Base-by-base conservation (phyloP, 306 rosid genomes). In the Sechiopsis laciniata region DNA sequence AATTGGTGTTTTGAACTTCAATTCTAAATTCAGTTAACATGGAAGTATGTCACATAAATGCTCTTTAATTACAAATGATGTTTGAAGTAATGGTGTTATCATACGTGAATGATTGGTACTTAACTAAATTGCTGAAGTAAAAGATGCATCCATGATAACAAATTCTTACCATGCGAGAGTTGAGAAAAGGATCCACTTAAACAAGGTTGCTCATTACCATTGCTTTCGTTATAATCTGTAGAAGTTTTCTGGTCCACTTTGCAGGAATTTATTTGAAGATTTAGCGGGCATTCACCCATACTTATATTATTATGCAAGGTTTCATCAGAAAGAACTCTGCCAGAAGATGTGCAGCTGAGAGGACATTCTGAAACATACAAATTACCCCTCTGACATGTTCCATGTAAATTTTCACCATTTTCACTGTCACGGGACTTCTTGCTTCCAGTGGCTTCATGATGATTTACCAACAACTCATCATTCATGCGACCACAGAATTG, bases 211-310 rank as follows among this genome's bases (percentile, higher is more conserved):
- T 52, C 26, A 52, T 55, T 15, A 22, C 24, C 37, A 79, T 79
- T 84, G 86, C 86, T 87, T 82, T 64, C 80, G 68, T 46, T 74
- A 74, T 73, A 74, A 60, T 77, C 85, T 76, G 60, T 78, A 17
- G 81, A 74, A 80, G 77, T 77, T 24, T 75, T 53, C 17, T 56
- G 70, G 61, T 76, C 81, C 76, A 56, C 81, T 74, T 77, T 79
- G 69, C 40, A 26, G 63, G 77, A 80, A 78, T 72, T 66, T 50
- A 69, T 67, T 55, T 68, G 65, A 79, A 46, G 73, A 78, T 65
- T 69, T 17, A 17, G 55, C 8, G 69, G 59, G 71, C 76, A 71
- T 76, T 66, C 85, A 59, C 78, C 74, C 42, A 72, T 45, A 69
- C 63, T 45, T 40, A 26, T 73, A 78, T 62, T 78, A 29, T 75